Evolutionary conservation across 352 stramenopile species (phyloP).

Genomic region (Pythium aristosporum): DNA sequence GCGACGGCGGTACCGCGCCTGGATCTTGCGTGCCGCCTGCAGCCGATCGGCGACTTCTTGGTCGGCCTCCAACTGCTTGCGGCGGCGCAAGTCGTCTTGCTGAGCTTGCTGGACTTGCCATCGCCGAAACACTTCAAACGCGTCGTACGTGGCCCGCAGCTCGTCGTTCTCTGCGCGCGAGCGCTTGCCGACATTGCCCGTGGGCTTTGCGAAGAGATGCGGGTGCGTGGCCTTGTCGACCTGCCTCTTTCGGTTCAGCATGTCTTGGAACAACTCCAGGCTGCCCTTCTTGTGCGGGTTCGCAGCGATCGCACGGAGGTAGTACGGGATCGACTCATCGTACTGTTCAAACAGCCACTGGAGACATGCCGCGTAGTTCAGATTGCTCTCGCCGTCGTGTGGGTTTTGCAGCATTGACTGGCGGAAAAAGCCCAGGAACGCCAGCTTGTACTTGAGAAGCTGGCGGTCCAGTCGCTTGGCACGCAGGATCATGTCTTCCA

Average conservation of each 20-base stretch:
- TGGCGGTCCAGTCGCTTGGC: constrained; percentile 54
- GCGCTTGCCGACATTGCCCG: constrained; percentile 13
- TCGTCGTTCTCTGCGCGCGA: constrained; percentile 33
- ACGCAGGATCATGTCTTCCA: constrained; percentile 67
- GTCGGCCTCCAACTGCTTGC: constrained; percentile 33
- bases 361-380: constrained; percentile 79
- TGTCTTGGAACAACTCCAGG: constrained; percentile 77
- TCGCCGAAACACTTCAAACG: constrained; percentile 59
- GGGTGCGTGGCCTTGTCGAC: constrained; percentile 29
- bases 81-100: constrained; percentile 41
- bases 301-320: constrained; percentile 60
- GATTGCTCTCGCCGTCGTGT: constrained; percentile 51
- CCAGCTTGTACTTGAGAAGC: constrained; percentile 71
- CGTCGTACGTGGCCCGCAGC: constrained; percentile 48
- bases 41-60: constrained; percentile 25
- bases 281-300: constrained; percentile 59
- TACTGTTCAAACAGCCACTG: constrained; percentile 76
- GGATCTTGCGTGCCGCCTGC: constrained; percentile 55
- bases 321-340: constrained; percentile 57
- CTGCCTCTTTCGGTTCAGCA: constrained; percentile 55
- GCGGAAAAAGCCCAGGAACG: constrained; percentile 76
- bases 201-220: constrained; percentile 30
- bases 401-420: constrained; percentile 72
- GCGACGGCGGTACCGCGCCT: constrained; percentile 60
- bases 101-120: constrained; percentile 66